A percentile compares a stretch with the other conserved stretches of the same genome.
Conservation (phyloP, 2,329 filamentous ascomycete species). For the Aspergillus udagawae region DNA sequence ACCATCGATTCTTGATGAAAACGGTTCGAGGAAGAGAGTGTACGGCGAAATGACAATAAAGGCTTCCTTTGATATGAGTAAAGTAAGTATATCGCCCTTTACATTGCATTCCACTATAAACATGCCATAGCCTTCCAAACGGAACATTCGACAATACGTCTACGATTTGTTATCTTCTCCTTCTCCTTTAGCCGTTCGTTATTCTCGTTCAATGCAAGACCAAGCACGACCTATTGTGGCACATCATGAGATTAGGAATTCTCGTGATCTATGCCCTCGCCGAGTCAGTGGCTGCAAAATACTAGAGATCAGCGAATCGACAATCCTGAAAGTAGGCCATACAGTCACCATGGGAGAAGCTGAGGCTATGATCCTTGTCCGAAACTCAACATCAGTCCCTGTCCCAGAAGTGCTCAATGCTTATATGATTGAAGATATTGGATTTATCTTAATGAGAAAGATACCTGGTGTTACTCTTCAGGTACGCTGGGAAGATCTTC, state of each 20-base stretch:
- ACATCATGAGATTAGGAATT: not conserved
- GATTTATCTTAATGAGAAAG: conserved; percentile 16
- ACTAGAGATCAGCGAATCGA: not conserved
- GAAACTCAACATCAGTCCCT: conserved; percentile 1
- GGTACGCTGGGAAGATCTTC: conserved; percentile 6
- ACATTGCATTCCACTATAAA: too few species aligned
- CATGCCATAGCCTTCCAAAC: not conserved
- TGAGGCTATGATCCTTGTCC: not conserved
- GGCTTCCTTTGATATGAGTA: too few species aligned
- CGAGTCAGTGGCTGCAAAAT: not conserved
- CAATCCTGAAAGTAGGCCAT: not conserved
- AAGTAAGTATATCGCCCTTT: too few species aligned
- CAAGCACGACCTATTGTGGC: not conserved
- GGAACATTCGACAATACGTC: not conserved
- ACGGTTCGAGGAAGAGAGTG: too few species aligned
- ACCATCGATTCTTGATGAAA: too few species aligned
- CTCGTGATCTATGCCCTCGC: not conserved
- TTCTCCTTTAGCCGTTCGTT: not conserved
- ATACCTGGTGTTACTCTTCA: conserved; percentile 6
- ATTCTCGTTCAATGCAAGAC: not conserved
- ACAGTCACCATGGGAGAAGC: not conserved
- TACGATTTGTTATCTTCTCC: not conserved
- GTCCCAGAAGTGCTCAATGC: conserved; percentile 11
- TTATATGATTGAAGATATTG: conserved; percentile 12
- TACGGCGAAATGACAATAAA: too few species aligned